Evolutionary conservation across 2,329 filamentous ascomycete genomes (phyloP).

Genomic region (Talaromyces atroroseus): DNA sequence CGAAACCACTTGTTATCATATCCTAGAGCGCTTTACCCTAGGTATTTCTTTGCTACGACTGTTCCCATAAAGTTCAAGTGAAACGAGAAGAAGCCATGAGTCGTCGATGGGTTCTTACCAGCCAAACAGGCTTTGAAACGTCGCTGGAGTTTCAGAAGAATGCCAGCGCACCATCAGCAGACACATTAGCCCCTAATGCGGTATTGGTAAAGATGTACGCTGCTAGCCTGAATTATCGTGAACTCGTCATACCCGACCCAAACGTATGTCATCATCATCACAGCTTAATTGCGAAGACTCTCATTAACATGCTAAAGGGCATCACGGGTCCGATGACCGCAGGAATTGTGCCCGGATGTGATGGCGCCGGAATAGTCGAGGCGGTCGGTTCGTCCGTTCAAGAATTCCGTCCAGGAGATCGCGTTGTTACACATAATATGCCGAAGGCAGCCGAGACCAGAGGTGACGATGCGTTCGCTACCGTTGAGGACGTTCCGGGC

Average conservation of each 20-base stretch:
- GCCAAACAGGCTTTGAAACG: conserved; percentile 31
- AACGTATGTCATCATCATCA: not conserved
- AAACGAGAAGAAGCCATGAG: conserved; percentile 21
- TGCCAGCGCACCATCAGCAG: not conserved
- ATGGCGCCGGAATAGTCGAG: conserved; percentile 58
- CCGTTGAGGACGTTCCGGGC: not conserved
- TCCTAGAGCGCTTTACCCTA: no score
- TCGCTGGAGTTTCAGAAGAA: conserved; percentile 31
- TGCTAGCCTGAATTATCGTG: conserved; percentile 11
- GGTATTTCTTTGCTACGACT: no score
- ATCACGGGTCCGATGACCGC: conserved; percentile 9
- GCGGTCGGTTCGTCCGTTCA: conserved; percentile 48
- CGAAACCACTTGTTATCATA: no score
- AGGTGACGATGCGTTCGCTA: conserved; percentile 29
- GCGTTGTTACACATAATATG: not conserved
- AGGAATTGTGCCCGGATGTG: conserved; percentile 51
- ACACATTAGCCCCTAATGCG: conserved; percentile 4
- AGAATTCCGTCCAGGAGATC: conserved; percentile 9
- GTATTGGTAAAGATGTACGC: conserved; percentile 7
- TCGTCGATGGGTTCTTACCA: conserved; percentile 28
- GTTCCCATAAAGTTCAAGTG: no score
- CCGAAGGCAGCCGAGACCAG: conserved; percentile 40
- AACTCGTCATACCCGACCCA: conserved; percentile 6
- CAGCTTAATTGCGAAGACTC: not conserved
- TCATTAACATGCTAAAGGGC: not conserved